A percentile compares a stretch with the other conserved stretches of the same genome.
Conservation (phyloP, 768 basidiomycete genomes). For the Termitomyces sp. region DNA sequence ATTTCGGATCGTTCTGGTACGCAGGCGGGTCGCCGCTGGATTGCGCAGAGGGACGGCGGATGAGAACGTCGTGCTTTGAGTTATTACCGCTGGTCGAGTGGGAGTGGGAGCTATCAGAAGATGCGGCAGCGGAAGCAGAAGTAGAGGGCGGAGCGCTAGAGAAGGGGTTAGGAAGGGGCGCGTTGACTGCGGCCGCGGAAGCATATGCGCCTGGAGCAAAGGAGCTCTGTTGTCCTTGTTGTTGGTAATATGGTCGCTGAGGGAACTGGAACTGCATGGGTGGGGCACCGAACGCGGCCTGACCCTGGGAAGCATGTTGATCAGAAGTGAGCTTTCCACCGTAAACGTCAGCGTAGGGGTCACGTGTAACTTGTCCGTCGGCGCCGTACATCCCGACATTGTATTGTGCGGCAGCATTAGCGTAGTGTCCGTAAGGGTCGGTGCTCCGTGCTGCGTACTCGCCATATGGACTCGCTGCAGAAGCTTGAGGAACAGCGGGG, state of each 20-base stretch:
- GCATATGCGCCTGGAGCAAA: neutral
- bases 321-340: conserved; percentile 10
- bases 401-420: conserved; percentile 12
- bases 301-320: conserved; percentile 8
- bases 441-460: conserved; percentile 7
- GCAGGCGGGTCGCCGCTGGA: conserved; percentile 1
- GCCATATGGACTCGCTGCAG: conserved; percentile 11
- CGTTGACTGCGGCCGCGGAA: neutral
- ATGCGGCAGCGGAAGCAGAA: conserved; percentile 3
- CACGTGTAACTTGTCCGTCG: conserved; percentile 13
- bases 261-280: conserved; percentile 12
- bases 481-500: conserved; percentile 13
- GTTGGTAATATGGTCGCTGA: conserved; percentile 9
- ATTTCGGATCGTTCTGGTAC: conserved; percentile 9
- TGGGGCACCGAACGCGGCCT: conserved; percentile 8
- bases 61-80: neutral
- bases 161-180: neutral
- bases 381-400: conserved; percentile 15
- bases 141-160: neutral
- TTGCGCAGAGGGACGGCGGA: conserved; percentile 13
- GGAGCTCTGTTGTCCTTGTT: conserved; percentile 2
- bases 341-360: conserved; percentile 12
- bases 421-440: conserved; percentile 14
- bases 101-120: conserved; percentile 1
- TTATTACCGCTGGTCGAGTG: neutral